A percentile compares a stretch with the other conserved stretches of the same genome.
These are phyloP conservation scores for Nemania abortiva DNA, from an alignment of 2,329 filamentous ascomycete species.

Conservation along the genomic window DNA sequence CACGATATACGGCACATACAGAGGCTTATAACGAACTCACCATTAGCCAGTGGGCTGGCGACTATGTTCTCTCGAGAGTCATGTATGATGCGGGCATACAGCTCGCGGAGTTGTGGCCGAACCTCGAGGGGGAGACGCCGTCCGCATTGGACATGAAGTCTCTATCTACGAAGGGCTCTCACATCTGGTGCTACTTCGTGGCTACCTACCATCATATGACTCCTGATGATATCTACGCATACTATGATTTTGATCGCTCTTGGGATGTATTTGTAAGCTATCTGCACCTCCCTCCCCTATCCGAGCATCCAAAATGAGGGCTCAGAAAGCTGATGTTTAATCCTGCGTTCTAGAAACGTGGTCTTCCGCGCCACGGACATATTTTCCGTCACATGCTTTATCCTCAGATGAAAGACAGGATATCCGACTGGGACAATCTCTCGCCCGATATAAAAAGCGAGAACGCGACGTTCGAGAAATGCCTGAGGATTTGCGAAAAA, in stretches of 20 bases:
- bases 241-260: conserved; percentile 29
- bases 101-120: conserved; percentile 31
- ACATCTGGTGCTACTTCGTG: conserved; percentile 35
- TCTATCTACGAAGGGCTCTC: neutral
- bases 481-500: conserved; percentile 23
- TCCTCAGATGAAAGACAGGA: conserved; percentile 18
- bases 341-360: neutral
- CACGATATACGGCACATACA: conserved; percentile 8
- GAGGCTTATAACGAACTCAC: conserved; percentile 32
- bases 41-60: conserved; percentile 34
- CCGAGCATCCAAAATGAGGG: neutral
- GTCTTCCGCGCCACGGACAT: conserved; percentile 33
- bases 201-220: conserved; percentile 34
- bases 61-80: conserved; percentile 30
- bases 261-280: conserved; percentile 29
- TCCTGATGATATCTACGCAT: conserved; percentile 31
- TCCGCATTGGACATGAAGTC: conserved; percentile 23
- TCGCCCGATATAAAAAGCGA: conserved; percentile 17
- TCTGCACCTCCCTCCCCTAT: neutral
- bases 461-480: conserved; percentile 28
- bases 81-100: conserved; percentile 31
- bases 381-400: conserved; percentile 31
- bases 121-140: conserved; percentile 34
- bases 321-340: conserved; percentile 1
- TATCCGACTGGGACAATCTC: conserved; percentile 33